Conservation (phyloP, 768 basidiomycete genomes). For the Collybia nuda region DNA sequence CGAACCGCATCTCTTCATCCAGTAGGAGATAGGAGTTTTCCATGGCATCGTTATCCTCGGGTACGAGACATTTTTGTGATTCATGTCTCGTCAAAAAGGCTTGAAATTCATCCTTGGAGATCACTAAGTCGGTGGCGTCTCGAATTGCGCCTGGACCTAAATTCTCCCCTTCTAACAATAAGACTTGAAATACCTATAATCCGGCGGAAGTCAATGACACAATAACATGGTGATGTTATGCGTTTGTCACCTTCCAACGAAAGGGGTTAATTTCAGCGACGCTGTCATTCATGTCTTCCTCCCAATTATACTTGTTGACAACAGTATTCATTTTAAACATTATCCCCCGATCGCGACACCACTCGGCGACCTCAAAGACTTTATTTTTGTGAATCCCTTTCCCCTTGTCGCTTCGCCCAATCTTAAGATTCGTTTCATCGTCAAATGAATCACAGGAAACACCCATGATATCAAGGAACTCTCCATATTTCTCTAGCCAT, state of each 20-base stretch:
- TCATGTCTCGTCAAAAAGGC: not conserved
- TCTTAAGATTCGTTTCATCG: slow-evolving; percentile 15
- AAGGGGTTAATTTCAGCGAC: slow-evolving; percentile 16
- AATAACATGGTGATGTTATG: too few relatives aligned
- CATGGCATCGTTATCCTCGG: slow-evolving; percentile 1
- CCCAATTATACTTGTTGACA: slow-evolving; percentile 15
- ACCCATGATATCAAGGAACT: slow-evolving; percentile 15
- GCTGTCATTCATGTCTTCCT: slow-evolving; percentile 16
- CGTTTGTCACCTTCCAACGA: slow-evolving; percentile 10
- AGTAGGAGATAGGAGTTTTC: slow-evolving; percentile 2
- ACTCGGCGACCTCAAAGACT: slow-evolving; percentile 14
- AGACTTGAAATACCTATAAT: slow-evolving; percentile 2
- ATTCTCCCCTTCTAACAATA: slow-evolving; percentile 2
- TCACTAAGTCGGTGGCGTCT: slow-evolving; percentile 1
- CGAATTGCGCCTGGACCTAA: not conserved
- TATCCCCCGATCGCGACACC: slow-evolving; percentile 14
- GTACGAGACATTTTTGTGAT: not conserved
- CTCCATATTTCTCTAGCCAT: slow-evolving; percentile 2
- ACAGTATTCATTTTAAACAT: slow-evolving; percentile 21
- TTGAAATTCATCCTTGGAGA: not conserved
- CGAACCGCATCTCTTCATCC: slow-evolving; percentile 5
- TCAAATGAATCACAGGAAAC: slow-evolving; percentile 23
- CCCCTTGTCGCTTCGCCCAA: slow-evolving; percentile 15
- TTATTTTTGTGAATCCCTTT: slow-evolving; percentile 6
- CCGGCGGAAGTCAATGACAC: too few relatives aligned